A percentile compares a stretch with the other conserved stretches of the same genome.
Evolutionary conservation across 1,139 yeast genomes (phyloP).

Genomic region (Sugiyamaella grinbergsii): DNA sequence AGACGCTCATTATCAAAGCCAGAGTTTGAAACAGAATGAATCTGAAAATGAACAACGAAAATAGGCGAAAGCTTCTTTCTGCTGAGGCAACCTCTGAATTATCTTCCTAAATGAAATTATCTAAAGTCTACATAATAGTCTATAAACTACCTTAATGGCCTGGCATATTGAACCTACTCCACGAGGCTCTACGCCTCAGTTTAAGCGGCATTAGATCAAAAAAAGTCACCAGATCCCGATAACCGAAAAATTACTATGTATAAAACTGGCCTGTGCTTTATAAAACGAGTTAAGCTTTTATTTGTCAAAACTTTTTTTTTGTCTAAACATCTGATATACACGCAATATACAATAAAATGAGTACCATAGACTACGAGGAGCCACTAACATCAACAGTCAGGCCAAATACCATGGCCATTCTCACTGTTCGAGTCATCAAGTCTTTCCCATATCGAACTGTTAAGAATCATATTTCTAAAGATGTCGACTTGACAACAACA

Average conservation of each 20-base stretch:
- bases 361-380: conserved; percentile 46
- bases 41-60: too few relatives aligned
- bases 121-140: too few relatives aligned
- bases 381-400: conserved; percentile 70
- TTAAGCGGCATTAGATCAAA: conserved; percentile 7
- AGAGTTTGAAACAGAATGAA: too few relatives aligned
- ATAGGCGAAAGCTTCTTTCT: too few relatives aligned
- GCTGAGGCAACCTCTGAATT: too few relatives aligned
- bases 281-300: background rate
- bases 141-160: too few relatives aligned
- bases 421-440: conserved; percentile 84
- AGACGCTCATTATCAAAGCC: too few relatives aligned
- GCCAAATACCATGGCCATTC: conserved; percentile 65
- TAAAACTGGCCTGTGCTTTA: too few relatives aligned
- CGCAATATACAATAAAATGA: conserved; percentile 12
- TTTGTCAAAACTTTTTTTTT: too few relatives aligned
- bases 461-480: conserved; percentile 71
- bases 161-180: too few relatives aligned
- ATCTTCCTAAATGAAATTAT: too few relatives aligned
- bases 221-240: background rate
- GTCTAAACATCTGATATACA: too few relatives aligned
- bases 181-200: background rate
- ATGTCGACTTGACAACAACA: conserved; percentile 69
- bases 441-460: conserved; percentile 93
- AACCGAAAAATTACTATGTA: background rate